A percentile compares a stretch with the other conserved stretches of the same genome.
Conservation (phyloP, 2,329 filamentous ascomycete genomes). For the Paracoccidioides brasiliensis region DNA sequence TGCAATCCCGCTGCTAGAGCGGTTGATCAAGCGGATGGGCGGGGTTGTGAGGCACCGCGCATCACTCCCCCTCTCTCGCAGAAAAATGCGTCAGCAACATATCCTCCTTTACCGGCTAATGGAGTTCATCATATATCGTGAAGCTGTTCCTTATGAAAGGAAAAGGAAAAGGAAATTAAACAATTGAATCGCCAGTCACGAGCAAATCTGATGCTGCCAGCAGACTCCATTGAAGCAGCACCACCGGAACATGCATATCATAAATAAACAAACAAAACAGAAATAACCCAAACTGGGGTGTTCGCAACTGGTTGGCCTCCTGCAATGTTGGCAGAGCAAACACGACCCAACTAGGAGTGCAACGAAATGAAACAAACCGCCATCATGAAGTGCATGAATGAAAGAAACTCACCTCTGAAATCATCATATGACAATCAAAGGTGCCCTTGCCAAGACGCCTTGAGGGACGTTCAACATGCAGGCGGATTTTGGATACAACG, state of each 20-base stretch:
- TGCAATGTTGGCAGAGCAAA: background rate
- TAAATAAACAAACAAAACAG: too few relatives aligned
- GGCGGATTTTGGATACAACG: slow-evolving; percentile 85
- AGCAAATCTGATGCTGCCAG: background rate
- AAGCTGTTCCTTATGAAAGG: background rate
- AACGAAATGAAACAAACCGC: background rate
- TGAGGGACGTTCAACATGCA: slow-evolving; percentile 64
- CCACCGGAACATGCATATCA: background rate
- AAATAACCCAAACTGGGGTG: too few relatives aligned
- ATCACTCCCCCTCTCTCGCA: background rate
- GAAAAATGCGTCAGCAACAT: background rate
- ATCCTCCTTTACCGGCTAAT: background rate
- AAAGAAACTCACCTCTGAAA: slow-evolving; percentile 59
- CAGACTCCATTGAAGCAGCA: background rate
- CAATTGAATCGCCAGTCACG: background rate
- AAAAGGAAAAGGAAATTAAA: too few relatives aligned
- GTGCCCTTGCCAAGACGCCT: slow-evolving; percentile 66
- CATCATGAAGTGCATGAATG: background rate
- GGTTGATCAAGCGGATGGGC: background rate
- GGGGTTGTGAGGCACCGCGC: background rate
- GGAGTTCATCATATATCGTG: background rate
- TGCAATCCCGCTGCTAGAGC: too few relatives aligned
- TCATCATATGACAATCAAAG: slow-evolving; percentile 99
- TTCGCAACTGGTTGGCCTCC: too few relatives aligned
- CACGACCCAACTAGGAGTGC: background rate